Conservation (phyloP, 805 yeast species). For the Komagataella kurtzmanii region DNA sequence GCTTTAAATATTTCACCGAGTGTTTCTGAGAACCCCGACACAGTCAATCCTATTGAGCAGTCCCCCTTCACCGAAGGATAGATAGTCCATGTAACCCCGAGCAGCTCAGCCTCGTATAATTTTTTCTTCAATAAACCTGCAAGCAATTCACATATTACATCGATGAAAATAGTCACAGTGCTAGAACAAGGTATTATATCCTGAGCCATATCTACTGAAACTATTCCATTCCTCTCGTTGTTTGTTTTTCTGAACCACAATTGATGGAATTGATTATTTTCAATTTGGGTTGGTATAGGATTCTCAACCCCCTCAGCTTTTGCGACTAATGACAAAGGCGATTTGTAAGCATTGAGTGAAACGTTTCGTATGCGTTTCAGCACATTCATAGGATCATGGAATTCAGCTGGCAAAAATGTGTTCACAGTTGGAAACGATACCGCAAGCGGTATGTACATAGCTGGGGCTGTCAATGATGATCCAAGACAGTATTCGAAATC, state of each 20-base stretch:
- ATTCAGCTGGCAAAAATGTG: constrained; percentile 20
- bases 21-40: constrained; percentile 37
- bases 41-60: constrained; percentile 34
- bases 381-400: constrained; percentile 14
- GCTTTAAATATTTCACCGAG: constrained; percentile 18
- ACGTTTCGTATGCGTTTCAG: constrained; percentile 12
- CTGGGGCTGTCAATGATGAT: background rate
- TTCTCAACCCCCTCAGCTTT: background rate
- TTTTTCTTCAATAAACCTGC: constrained; percentile 22
- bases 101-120: constrained; percentile 39
- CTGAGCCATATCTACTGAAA: constrained; percentile 33
- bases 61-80: constrained; percentile 41
- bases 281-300: background rate
- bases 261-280: constrained; percentile 8
- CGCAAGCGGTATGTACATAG: background rate
- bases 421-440: constrained; percentile 17
- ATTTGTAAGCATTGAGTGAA: constrained; percentile 12
- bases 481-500: constrained; percentile 24
- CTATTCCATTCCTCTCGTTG: constrained; percentile 6
- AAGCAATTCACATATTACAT: constrained; percentile 36
- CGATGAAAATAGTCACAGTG: constrained; percentile 30
- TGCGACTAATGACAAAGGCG: constrained; percentile 17
- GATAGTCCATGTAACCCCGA: constrained; percentile 45
- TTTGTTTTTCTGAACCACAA: constrained; percentile 28
- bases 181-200: constrained; percentile 19